Conservation (phyloP, 306 rosid genomes). For the Dryas alaskensis region DNA sequence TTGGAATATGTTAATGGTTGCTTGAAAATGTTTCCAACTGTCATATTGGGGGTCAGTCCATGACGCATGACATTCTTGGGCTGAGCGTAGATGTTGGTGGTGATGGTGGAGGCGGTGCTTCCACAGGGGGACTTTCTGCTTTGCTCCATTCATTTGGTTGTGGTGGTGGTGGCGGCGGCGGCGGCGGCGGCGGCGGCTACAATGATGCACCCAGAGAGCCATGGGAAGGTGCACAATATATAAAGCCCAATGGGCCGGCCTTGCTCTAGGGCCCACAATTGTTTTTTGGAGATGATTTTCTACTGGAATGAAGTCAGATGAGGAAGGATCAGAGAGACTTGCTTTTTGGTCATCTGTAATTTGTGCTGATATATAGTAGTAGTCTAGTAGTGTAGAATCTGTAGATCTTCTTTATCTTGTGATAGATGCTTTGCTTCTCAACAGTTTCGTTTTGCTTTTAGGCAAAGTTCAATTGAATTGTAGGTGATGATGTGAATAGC, state of each 20-base stretch:
- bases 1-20: too few species aligned
- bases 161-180: constrained; percentile 30
- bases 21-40: too few species aligned
- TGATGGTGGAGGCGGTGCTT: constrained; percentile 17
- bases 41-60: constrained; percentile 44
- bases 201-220: constrained; percentile 29
- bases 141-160: constrained; percentile 44
- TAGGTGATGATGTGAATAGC: not conserved
- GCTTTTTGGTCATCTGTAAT: not conserved
- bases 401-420: not conserved
- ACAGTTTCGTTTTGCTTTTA: too few species aligned
- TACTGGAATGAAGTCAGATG: not conserved
- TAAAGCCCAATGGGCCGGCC: constrained; percentile 18
- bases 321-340: not conserved
- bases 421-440: not conserved
- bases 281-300: not conserved
- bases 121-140: constrained; percentile 51
- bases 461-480: not conserved
- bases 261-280: not conserved
- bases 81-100: constrained; percentile 47
- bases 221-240: constrained; percentile 28
- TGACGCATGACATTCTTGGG: constrained; percentile 93
- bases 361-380: too few species aligned
- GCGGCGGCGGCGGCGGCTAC: constrained; percentile 37
- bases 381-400: too few species aligned